These are phyloP conservation scores for Arctostaphylos glauca DNA, from an alignment of 148 eudicot genomes.

Conservation along the genomic window DNA sequence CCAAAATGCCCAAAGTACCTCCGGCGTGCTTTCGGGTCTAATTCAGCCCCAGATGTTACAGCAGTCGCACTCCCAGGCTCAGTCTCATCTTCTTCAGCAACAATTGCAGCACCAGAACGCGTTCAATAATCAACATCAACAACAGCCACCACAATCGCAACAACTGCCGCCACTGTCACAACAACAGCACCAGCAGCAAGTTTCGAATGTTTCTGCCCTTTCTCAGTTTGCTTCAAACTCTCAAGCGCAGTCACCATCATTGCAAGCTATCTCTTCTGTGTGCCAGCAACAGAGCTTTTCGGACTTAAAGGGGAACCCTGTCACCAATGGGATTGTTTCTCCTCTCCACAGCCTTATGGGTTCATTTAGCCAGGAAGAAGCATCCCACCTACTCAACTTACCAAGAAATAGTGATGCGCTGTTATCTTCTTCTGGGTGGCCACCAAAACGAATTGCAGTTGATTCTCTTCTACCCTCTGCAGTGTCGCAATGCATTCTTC, in stretches of 20 bases:
- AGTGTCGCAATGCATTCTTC: constrained; percentile 35
- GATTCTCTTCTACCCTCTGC: constrained; percentile 52
- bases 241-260: constrained; percentile 46
- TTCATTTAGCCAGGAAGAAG: constrained; percentile 62
- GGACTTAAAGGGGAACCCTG: constrained; percentile 37
- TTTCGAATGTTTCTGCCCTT: constrained; percentile 25
- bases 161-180: constrained; percentile 35
- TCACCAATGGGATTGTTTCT: constrained; percentile 42
- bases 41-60: constrained; percentile 35
- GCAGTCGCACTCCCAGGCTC: constrained; percentile 29
- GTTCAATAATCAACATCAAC: constrained; percentile 41
- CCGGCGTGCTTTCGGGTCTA: constrained; percentile 36
- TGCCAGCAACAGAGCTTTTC: constrained; percentile 42
- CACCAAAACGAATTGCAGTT: constrained; percentile 58
- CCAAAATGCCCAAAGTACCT: constrained; percentile 49
- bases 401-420: constrained; percentile 37
- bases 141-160: constrained; percentile 41
- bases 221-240: constrained; percentile 49
- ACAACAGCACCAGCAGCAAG: constrained; percentile 37
- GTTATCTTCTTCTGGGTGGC: constrained; percentile 53
- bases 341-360: constrained; percentile 62
- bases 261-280: constrained; percentile 43
- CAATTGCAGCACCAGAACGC: constrained; percentile 51
- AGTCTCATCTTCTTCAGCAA: constrained; percentile 51
- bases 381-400: constrained; percentile 50